Percentiles rank a stretch among this genome's conserved stretches.
Conservation (phyloP, 192 early-diverging fungal genomes). For the Backusella tuberculispora region DNA sequence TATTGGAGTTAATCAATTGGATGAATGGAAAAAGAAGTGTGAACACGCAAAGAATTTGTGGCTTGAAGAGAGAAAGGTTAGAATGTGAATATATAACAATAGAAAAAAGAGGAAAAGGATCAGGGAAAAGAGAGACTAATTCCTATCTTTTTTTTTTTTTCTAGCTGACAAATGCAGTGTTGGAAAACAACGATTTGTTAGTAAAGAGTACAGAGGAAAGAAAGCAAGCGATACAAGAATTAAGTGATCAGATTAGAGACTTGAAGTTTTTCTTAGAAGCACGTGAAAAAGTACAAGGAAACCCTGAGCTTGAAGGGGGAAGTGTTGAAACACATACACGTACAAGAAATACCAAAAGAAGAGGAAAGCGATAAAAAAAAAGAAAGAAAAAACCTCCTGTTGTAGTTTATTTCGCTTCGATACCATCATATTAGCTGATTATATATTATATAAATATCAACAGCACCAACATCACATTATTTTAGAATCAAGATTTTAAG, state of each 20-base stretch:
- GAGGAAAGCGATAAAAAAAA: not conserved
- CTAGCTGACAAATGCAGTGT: slow-evolving; percentile 46
- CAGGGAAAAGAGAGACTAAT: not conserved
- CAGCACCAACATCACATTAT: no score
- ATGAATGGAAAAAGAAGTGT: slow-evolving; percentile 58
- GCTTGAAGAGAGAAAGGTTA: slow-evolving; percentile 73
- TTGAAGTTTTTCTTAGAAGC: slow-evolving; percentile 89
- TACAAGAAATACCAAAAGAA: not conserved
- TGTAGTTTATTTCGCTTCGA: not conserved
- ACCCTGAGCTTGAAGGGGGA: slow-evolving; percentile 28
- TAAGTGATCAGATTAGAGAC: slow-evolving; percentile 89
- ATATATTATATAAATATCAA: not conserved
- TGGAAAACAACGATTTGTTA: slow-evolving; percentile 66
- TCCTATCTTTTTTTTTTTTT: slow-evolving; percentile 34
- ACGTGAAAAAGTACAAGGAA: slow-evolving; percentile 48
- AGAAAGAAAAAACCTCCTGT: no score
- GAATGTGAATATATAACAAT: no score
- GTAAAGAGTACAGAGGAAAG: slow-evolving; percentile 57
- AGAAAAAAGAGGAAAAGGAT: slow-evolving; percentile 29
- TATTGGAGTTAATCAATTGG: slow-evolving; percentile 57
- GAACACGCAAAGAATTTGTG: slow-evolving; percentile 58
- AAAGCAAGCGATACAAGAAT: slow-evolving; percentile 64
- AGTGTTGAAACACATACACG: slow-evolving; percentile 21
- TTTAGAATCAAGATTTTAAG: no score
- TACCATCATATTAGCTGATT: not conserved